phyloP scores from a whole-genome alignment of 495 filamentous ascomycete genomes.

The Penicillium bovifimosum region DNA sequence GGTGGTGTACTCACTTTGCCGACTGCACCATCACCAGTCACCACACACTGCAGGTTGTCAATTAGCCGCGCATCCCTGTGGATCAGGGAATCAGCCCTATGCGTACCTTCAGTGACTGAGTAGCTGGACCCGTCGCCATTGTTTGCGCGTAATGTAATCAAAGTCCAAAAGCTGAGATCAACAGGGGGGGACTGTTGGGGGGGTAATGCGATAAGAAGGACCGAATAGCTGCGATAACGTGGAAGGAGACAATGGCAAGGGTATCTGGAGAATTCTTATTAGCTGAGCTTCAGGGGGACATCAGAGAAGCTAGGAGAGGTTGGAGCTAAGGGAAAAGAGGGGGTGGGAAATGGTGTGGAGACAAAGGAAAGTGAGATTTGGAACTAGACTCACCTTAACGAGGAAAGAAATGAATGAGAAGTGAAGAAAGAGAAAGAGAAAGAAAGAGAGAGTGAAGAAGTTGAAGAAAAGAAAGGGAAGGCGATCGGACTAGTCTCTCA shows the following conservation, averaged over 20 bases:
- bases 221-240: not conserved
- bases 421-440: constrained; percentile 1
- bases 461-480: constrained; percentile 3
- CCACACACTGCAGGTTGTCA: constrained; percentile 67
- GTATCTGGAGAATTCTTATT: not conserved
- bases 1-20: constrained; percentile 67
- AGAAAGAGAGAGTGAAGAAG: not conserved
- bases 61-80: constrained; percentile 13
- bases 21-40: constrained; percentile 97
- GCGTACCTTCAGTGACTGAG: constrained; percentile 69
- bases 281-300: constrained; percentile 7
- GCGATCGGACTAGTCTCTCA: constrained; percentile 1
- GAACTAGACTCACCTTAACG: constrained; percentile 13
- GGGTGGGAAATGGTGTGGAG: constrained; percentile 5
- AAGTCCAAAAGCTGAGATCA: not conserved
- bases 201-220: constrained; percentile 10
- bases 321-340: constrained; percentile 7
- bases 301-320: constrained; percentile 2
- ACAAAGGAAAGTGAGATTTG: constrained; percentile 6
- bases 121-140: constrained; percentile 63
- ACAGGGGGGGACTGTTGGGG: constrained; percentile 13
- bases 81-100: constrained; percentile 5
- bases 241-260: not conserved
- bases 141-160: constrained; percentile 21
- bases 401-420: constrained; percentile 11